Conservation (phyloP, 2,329 filamentous ascomycete genomes). For the Cladosporium sphaerospermum region DNA sequence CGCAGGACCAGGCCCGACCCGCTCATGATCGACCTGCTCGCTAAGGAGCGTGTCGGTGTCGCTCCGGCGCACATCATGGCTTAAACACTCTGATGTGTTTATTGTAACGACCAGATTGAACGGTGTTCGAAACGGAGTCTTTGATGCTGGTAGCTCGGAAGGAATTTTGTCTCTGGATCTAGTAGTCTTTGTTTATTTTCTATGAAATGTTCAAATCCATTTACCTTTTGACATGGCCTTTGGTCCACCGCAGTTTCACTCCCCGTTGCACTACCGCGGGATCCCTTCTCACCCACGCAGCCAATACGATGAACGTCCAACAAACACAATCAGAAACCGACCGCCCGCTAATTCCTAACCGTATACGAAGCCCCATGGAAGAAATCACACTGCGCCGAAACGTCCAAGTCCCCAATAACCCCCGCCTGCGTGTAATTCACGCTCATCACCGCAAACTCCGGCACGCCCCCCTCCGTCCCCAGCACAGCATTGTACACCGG, state of each 20-base stretch:
- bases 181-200: conserved; percentile 2
- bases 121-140: conserved; percentile 2
- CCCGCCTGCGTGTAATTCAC: conserved; percentile 22
- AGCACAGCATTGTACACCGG: conserved; percentile 20
- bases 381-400: conserved; percentile 19
- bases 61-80: conserved; percentile 28
- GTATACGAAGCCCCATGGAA: conserved; percentile 21
- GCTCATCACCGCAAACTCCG: conserved; percentile 19
- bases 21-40: conserved; percentile 81
- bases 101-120: conserved; percentile 10
- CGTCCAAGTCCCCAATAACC: conserved; percentile 18
- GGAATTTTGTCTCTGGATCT: not conserved
- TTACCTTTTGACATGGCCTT: not conserved
- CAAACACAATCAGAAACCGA: too few species aligned
- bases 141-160: not conserved
- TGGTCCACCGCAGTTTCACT: too few species aligned
- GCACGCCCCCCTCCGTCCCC: not conserved
- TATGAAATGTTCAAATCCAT: not conserved
- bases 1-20: conserved; percentile 84
- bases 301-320: too few species aligned
- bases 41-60: conserved; percentile 92
- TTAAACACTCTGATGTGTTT: not conserved
- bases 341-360: conserved; percentile 15
- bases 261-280: too few species aligned
- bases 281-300: too few species aligned